Evolutionary conservation across 2,329 filamentous ascomycete species (phyloP), one percentile per base, ranked within the genome.

Genomic region (Claviceps maximensis): DNA sequence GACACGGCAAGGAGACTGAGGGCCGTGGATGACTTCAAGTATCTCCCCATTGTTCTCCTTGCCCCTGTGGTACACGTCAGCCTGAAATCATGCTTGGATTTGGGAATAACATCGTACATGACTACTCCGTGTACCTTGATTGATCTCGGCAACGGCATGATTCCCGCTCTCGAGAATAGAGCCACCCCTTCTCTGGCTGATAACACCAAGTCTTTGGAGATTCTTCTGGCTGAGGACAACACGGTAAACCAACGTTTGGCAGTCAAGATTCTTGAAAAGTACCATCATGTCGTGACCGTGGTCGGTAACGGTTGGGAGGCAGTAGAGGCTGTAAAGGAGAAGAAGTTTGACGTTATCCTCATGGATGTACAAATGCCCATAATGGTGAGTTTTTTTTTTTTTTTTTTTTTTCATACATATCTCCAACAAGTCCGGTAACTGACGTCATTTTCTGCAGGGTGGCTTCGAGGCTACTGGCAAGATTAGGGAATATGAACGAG

Each of bases 341-440:
- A 86, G 71, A 86, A 88, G 65, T 98, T 94, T 67, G 93, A 98
- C 67, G 88, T 95, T 56, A 93, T 98, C 58, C 78, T 98, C 49
- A 98, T 98, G 93, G 93, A 98, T 65, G 93, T 98, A 19, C 93
- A 97, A 67, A 98, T 98, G 93, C 93, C 93, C n/a, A 87, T 97
- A 63, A 97, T 97, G 90, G 84, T 87, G 71, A 29, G 38, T 50
- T 31, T 23, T 31, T 19, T 31, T 7, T 19, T 27, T 12, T 1
- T 12, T 15, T 12, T 31, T 12, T 10, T 47, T 31, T n/a, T 6
- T 47, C 4, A 4, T 48, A n/a, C 27, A 17, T 38, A 2, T 38
- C 17, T 5, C 13, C 33, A 12, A 38, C 3, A 17, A 4, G 7
- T 38, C 13, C 13, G 33, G 13, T 49, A 51, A 55, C 69, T 78